A percentile compares a stretch with the other conserved stretches of the same genome.
These are phyloP conservation scores for Dictyophora rubrovolvata DNA, from an alignment of 768 basidiomycete species.

Conservation along the genomic window DNA sequence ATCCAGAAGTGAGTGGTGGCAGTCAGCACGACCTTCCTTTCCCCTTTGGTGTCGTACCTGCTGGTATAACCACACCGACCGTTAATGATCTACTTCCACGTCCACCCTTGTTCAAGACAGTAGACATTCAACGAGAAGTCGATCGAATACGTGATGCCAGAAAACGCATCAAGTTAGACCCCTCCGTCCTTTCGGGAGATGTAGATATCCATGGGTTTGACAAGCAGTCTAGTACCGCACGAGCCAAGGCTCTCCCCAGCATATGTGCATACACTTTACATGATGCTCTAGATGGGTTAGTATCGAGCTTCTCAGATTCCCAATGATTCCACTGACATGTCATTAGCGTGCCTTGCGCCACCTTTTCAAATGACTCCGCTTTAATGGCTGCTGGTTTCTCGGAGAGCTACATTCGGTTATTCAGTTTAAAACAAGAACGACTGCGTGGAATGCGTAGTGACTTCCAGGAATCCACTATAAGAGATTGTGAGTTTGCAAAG, in stretches of 20 bases:
- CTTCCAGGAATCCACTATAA: constrained; percentile 52
- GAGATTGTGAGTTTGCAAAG: constrained; percentile 46
- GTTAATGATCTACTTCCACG: constrained; percentile 69
- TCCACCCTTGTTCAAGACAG: constrained; percentile 70
- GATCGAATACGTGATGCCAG: constrained; percentile 80
- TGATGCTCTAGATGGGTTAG: constrained; percentile 90
- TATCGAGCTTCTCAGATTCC: constrained; percentile 3
- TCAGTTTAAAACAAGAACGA: constrained; percentile 91
- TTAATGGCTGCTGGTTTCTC: constrained; percentile 92
- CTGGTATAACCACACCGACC: constrained; percentile 52
- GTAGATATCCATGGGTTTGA: constrained; percentile 36
- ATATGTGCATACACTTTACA: constrained; percentile 93
- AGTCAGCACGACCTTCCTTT: constrained; percentile 39
- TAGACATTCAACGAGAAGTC: constrained; percentile 88
- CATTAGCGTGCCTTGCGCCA: constrained; percentile 67
- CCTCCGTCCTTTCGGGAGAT: constrained; percentile 46
- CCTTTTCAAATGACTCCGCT: constrained; percentile 85
- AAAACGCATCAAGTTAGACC: constrained; percentile 87
- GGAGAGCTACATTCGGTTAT: constrained; percentile 90
- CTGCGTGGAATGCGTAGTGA: constrained; percentile 70
- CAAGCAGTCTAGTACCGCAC: constrained; percentile 44
- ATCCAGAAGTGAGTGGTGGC: constrained; percentile 48
- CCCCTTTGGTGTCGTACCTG: constrained; percentile 28
- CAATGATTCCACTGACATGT: not conserved
- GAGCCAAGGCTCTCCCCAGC: constrained; percentile 72